These are phyloP conservation scores for Thalassiosira exigua DNA, from an alignment of 352 stramenopile genomes.

Conservation along the genomic window DNA sequence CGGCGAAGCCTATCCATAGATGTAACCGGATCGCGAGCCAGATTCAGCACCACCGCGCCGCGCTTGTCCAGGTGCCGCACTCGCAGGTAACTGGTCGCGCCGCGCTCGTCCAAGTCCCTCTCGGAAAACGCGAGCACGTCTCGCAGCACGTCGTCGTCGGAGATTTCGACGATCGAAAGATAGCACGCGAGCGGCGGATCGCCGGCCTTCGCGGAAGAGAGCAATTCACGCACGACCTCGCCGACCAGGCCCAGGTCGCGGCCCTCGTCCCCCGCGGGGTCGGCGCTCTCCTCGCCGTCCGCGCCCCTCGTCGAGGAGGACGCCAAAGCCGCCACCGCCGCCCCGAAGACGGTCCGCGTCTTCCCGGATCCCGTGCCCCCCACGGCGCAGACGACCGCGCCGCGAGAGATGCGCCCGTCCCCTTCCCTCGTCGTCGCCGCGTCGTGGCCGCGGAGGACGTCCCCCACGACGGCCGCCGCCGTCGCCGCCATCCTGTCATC, in stretches of 20 bases:
- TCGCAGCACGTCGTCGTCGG: slow-evolving; percentile 61
- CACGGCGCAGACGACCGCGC: slow-evolving; percentile 35
- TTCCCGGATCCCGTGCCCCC: slow-evolving; percentile 36
- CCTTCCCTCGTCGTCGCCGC: background rate
- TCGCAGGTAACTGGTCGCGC: slow-evolving; percentile 28
- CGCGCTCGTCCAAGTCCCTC: slow-evolving; percentile 32
- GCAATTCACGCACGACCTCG: slow-evolving; percentile 16
- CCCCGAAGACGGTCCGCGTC: slow-evolving; percentile 44
- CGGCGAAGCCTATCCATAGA: slow-evolving; percentile 45
- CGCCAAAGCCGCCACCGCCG: slow-evolving; percentile 14
- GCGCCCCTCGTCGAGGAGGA: background rate
- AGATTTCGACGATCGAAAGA: slow-evolving; percentile 71
- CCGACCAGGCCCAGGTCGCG: slow-evolving; percentile 39
- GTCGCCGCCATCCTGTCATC: slow-evolving; percentile 32
- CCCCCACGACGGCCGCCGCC: slow-evolving; percentile 20
- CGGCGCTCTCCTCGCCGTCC: background rate
- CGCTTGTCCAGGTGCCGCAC: slow-evolving; percentile 55
- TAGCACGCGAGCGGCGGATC: slow-evolving; percentile 8
- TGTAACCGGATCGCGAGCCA: slow-evolving; percentile 58
- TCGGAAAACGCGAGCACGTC: slow-evolving; percentile 62
- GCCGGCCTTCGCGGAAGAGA: slow-evolving; percentile 1
- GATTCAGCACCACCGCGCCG: slow-evolving; percentile 65
- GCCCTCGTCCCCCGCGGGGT: background rate
- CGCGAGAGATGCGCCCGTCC: background rate
- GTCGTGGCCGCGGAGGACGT: slow-evolving; percentile 1